These are phyloP conservation scores for Fusarium keratoplasticum DNA, from an alignment of 2,329 filamentous ascomycete species.

Conservation along the genomic window DNA sequence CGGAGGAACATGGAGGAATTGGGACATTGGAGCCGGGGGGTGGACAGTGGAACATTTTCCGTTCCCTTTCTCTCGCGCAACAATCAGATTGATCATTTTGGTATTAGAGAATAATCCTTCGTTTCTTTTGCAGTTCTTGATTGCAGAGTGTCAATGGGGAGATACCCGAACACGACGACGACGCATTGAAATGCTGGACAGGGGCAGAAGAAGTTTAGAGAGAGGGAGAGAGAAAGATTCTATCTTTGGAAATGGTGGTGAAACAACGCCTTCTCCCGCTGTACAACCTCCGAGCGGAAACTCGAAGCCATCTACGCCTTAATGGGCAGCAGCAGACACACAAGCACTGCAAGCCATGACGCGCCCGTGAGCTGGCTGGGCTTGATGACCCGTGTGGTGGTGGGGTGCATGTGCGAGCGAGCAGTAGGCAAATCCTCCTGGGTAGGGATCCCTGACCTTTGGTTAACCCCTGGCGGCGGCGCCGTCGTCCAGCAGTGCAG, in stretches of 20 bases:
- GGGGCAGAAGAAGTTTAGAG: conserved; percentile 4
- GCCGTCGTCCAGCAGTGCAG: conserved; percentile 5
- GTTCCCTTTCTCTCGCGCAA: neutral
- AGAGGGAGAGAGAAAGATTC: conserved; percentile 1
- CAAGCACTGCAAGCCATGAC: conserved; percentile 11
- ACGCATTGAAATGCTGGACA: conserved; percentile 4
- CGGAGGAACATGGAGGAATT: conserved; percentile 14
- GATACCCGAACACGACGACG: conserved; percentile 18
- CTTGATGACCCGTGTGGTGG: conserved; percentile 1
- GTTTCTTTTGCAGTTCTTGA: neutral
- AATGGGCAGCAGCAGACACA: conserved; percentile 3
- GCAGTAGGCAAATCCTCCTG: neutral
- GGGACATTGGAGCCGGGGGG: conserved; percentile 15
- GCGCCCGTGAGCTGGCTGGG: conserved; percentile 13
- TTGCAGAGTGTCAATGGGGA: conserved; percentile 3
- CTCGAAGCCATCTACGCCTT: conserved; percentile 1
- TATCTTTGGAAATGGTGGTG: conserved; percentile 35
- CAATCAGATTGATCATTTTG: neutral
- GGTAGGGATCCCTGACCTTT: neutral
- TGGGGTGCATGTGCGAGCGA: neutral
- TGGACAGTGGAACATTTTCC: neutral
- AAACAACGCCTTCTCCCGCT: conserved; percentile 12
- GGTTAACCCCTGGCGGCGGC: neutral
- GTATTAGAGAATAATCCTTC: neutral
- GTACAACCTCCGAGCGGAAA: neutral